Evolutionary conservation across 1,284 basidiomycete genomes (phyloP), one percentile per base, ranked within the genome.

Genomic region (Meira nashicola): DNA sequence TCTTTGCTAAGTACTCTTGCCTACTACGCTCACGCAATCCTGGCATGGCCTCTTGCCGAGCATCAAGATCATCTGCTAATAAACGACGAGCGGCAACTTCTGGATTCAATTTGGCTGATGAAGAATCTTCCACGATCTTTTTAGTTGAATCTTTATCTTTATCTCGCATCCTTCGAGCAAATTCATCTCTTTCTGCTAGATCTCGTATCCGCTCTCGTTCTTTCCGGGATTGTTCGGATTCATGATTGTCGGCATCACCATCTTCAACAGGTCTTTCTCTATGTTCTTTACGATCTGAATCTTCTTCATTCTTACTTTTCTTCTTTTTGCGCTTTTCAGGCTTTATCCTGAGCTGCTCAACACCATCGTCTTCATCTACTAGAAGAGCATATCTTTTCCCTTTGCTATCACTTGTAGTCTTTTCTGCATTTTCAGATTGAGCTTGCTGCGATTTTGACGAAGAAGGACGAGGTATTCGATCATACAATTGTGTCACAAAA

Each of bases 1-100:
- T 89, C 79, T 98, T 98, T 25, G 90, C 88, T 61, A 98, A 84
- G 76, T 99, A 98, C 76, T 97, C 92, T 67, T 96, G 91, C 14
- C 90, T 64, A 1, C 72, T 71, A 11, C 75, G 68, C 19, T 77
- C 68, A 9, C 75, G 68, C 39, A 77, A 60, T 37, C 51, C 56
- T 23, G 68, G 66, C 65, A 74, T 71, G 38, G 68, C 72, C 25
- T 60, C 60, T 15, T 58, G 48, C 8, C 69, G 62, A 12, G 68
- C 71, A n/a, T 66, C 62, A 38, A 59, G 62, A 54, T 71, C 73
- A 39, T 70, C 66, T 10, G 63, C 92, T 8, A 97, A 81, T 55
- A 87, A 83, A 64, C 89, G 83, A 62, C 92, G 83, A 64, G 87
- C 84, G 19, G 87, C 87, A 17, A 90, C 89, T 71, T 96, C 93